Evolutionary conservation across 495 filamentous ascomycete species (phyloP), one percentile per base, ranked within the genome.

Genomic region (Penicillium daleae): DNA sequence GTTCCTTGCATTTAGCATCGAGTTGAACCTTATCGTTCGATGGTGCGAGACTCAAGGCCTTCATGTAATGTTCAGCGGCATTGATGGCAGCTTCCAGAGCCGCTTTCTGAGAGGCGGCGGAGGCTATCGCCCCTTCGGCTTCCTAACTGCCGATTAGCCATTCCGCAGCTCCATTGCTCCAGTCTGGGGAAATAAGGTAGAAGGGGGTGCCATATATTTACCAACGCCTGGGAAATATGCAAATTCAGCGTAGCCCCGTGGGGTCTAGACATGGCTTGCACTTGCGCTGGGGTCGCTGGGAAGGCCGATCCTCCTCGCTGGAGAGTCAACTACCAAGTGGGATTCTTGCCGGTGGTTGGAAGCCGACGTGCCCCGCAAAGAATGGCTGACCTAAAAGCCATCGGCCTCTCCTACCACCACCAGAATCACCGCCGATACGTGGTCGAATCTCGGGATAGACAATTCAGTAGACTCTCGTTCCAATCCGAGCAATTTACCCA

Each of bases 1-100:
- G 75, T 52, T 86, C 80, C 61, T 87, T 83, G 74, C 86, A 90
- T 76, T 90, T 91, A 17, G 74, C 70, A 37, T 85, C 85, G 19
- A 95, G 75, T 12, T 75, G 71, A 60, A 85, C 90, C 27, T 93
- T 89, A 21, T 76, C 74, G 13, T 77, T 64, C 32, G 71, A 75
- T 6, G 77, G 65, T 1, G 86, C 80, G 50, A 86, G 73, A 48
- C 78, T 77, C 56, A 90, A 72, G 2, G 89, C 91, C 68, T 86
- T 85, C 86, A 97, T 91, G 61, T 91, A 92, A 48, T 89, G 74
- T 66, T 97, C 90, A 17, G 85, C 87, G 26, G 90, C 90, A 62
- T 84, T 76, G 70, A 95, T 90, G 57, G 90, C 88, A 63, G 87
- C 84, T 39, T 88, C 76, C 51, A 97, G 79, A 21, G 93, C 92